Base-by-base conservation (phyloP, 2,329 filamentous ascomycete genomes). In the Aspergillus fijiensis region DNA sequence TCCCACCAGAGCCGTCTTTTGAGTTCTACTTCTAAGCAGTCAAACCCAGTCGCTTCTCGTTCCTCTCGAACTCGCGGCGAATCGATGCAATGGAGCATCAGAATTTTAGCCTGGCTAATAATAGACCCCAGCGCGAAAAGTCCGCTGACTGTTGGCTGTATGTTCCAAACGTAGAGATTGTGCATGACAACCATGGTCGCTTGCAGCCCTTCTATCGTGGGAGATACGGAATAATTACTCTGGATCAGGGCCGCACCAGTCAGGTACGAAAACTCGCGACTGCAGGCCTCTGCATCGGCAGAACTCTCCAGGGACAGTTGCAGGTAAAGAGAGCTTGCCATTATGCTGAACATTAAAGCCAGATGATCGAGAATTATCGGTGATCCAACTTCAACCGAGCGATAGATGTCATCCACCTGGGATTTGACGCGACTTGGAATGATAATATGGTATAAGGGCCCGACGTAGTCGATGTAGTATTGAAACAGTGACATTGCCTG, bases 1-100 rank as follows among this genome's bases (percentile, higher is more conserved):
- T 79, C 75, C 79, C 79, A 80, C 76, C 76, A 79, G 2, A 78
- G 63, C 2, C 79, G 69, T n/a, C 79, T 69, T 21, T 72, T 75
- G 4, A 77, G 62, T 59, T 80, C 78, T 21, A 74, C 27, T 6
- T 74, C 69, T 5, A 71, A 58, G 5, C 59, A 58, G 39, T 74
- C 65, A 21, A 58, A 61, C 1, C 49, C 53, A n/a, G 56, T 59
- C 1, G 49, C 56, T n/a, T 59, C 63, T 11, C 65, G 61, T n/a
- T 64, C 65, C 11, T 68, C 58, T 0, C 54, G 60, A 25, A 45
- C 60, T 11, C 49, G 55, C 1, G 68, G 65, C 2, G 65, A 68
- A 55, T 79, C 77, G 10, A 74, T 57, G 5, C 68, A 61, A 57
- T 79, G 76, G n/a, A 79, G 66, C 11, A 70, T 67, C 45, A 79